Evolutionary conservation across 208 protist species (phyloP), one percentile per base, ranked within the genome.

Genomic region (Trypanosoma grayi): DNA sequence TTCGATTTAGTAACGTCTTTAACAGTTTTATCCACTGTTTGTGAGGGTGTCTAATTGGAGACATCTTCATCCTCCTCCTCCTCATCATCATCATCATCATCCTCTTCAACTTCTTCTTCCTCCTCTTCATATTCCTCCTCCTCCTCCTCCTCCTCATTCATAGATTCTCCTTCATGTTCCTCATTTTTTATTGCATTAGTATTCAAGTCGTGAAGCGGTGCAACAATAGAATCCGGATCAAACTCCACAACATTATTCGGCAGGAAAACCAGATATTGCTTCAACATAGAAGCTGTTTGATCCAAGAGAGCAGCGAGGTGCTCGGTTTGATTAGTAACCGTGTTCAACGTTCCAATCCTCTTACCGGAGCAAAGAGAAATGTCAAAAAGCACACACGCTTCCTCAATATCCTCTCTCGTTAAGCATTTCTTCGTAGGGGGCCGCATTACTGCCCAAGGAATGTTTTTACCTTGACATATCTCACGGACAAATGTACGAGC

Each of bases 391-490:
- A 68, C 46, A 14, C 77, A 88, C 25, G 77, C 70, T 18, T 75
- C 60, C 16, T 68, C 83, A 24, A 92, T 75, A 48, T 87, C 61
- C 0, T 37, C 60, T 37, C 68, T 73, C 14, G 83, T 90, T 28
- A 92, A 41, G 8, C 66, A 72, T 27, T 71, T 66, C 44, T 79
- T 47, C 28, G 50, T 70, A 25, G 71, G 60, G 33, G 75, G 77
- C 7, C 85, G 82, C 83, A 95, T 88, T 40, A 95, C 81, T 31
- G 88, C 82, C 85, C 88, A 95, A 13, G 88, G 88, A 20, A 92
- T 72, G 61, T 95, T 73, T 50, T 73, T 60, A 22, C 83, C 71
- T 57, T 87, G 73, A 62, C 71, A 85, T 59, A 95, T 66, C 73
- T 92, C 88, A 27, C 85, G 80, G 51, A 95, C 37, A 75, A 95